Percentiles rank a stretch among this genome's conserved stretches.
phyloP scores from a whole-genome alignment of 164 flowering plant genomes.

The Tinospora cordifolia region DNA sequence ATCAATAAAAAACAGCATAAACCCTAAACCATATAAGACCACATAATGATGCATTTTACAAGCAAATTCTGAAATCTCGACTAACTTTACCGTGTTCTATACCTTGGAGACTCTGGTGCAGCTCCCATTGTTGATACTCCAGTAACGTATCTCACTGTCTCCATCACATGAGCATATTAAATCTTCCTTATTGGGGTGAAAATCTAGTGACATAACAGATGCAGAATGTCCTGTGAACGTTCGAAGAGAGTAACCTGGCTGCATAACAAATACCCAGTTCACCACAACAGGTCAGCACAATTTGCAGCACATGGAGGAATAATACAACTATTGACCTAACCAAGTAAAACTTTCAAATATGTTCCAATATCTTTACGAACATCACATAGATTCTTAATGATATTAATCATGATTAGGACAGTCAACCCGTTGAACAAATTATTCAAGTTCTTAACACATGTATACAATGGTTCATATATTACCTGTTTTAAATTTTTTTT shows the following conservation, averaged over 20 bases:
- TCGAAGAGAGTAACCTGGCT: constrained; percentile 66
- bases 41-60: neutral
- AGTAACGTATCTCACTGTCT: constrained; percentile 64
- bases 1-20: neutral
- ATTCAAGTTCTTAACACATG: no score
- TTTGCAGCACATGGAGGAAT: neutral
- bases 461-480: no score
- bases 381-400: no score
- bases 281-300: constrained; percentile 11
- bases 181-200: constrained; percentile 70
- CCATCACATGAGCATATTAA: constrained; percentile 73
- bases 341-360: no score
- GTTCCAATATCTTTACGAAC: no score
- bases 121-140: constrained; percentile 73
- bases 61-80: neutral
- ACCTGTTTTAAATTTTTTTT: no score
- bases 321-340: constrained; percentile 3
- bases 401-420: no score
- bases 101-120: constrained; percentile 61
- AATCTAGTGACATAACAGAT: constrained; percentile 64
- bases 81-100: constrained; percentile 6
- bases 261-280: constrained; percentile 19
- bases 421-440: no score
- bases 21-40: neutral
- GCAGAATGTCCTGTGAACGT: constrained; percentile 64